Conservation (phyloP, 176 grass and related monocot species). For the Zoysia pacifica region DNA sequence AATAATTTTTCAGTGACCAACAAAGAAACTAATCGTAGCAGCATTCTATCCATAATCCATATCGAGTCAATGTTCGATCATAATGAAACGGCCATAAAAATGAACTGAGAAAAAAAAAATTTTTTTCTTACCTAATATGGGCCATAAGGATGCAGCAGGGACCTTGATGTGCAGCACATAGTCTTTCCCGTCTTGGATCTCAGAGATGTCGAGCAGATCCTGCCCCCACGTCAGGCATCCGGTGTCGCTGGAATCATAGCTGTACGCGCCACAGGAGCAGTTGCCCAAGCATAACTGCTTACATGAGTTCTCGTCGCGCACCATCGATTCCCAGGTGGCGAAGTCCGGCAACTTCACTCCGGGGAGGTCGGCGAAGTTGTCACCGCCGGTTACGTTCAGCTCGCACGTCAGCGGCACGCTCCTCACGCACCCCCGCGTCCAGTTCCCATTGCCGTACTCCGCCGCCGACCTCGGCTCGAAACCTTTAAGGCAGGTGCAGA, state of each 20-base stretch:
- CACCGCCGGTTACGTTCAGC: constrained; percentile 25
- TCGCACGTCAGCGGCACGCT: constrained; percentile 44
- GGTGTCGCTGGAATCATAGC: constrained; percentile 34
- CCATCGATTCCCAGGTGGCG: not conserved
- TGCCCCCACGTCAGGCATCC: constrained; percentile 66
- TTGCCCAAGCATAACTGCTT: constrained; percentile 47
- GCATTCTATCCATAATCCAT: too few species aligned
- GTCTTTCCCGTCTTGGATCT: constrained; percentile 50
- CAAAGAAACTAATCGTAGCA: too few species aligned
- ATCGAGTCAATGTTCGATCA: too few species aligned
- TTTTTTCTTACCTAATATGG: constrained; percentile 47
- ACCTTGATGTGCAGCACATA: constrained; percentile 68
- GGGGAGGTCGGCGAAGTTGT: constrained; percentile 49
- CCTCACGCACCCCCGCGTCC: constrained; percentile 62
- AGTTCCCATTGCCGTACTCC: constrained; percentile 47
- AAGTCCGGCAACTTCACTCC: constrained; percentile 72
- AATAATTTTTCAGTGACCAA: too few species aligned
- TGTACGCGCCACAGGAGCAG: constrained; percentile 77
- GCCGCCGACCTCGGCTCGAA: constrained; percentile 41
- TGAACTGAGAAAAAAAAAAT: not conserved
- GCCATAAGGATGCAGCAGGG: constrained; percentile 6
- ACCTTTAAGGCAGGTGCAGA: constrained; percentile 61
- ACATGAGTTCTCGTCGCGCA: constrained; percentile 39
- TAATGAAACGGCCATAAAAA: not conserved
- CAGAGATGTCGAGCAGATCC: constrained; percentile 73